Evolutionary conservation across 495 filamentous ascomycete species (phyloP), one percentile per base, ranked within the genome.

Genomic region (Pseudotulostoma volvatum): DNA sequence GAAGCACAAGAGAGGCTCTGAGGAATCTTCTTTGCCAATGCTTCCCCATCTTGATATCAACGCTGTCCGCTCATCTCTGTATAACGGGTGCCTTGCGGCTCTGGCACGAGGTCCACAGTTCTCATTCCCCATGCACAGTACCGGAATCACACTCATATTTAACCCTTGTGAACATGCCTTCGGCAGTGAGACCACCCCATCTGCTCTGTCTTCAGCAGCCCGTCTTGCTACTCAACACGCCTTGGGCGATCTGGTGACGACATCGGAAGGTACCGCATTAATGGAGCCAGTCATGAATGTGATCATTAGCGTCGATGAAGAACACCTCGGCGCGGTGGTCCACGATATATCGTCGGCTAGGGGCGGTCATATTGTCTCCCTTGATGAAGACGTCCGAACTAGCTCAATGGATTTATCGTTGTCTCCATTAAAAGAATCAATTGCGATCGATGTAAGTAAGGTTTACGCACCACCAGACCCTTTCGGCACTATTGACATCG

Each of bases 211-310:
- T 15, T 74, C 79, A 30, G 84, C 84, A 0, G 77, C 86, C 0
- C 73, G 82, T 2, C 63, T 74, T 14, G 84, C 84, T 4, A 79
- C 83, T 1, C 61, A 74, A 39, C 58, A 61, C 1, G 81, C 80
- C 1, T 64, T 93, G 14, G 66, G 66, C 37, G 65, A 73, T 8
- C 50, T 67, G 18, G 30, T 54, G 28, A 30, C 50, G 11, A 23
- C 36, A 15, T 28, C 21, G 25, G 13, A 19, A 21, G 60, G 60
- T 1, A 68, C 79, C 3, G 70, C 67, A 1, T 61, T 99, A 33
- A 81, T 96, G 66, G 92, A 99, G 54, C 88, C 88, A 0, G 77
- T 96, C 18, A 92, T 94, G 80, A 71, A 76, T 44, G 85, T 83
- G 7, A 74, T 73, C 13, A 88, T 99, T 49, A 70, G 66, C 53